Conservation (phyloP, 371 early-diverging fungal species). For the Conidiobolus incongruus region DNA sequence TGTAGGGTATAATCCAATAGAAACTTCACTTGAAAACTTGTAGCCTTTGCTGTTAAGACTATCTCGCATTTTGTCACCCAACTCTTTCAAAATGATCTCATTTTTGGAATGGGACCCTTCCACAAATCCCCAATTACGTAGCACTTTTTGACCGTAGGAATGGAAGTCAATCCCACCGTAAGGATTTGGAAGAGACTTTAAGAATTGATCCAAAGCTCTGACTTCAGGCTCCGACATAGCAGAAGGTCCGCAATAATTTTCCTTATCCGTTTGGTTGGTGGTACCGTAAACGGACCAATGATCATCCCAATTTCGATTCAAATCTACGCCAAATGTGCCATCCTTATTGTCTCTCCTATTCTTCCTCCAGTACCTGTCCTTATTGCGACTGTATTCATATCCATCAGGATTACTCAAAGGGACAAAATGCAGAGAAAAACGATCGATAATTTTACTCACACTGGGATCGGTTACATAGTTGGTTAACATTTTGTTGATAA, state of each 20-base stretch:
- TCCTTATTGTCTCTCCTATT: slow-evolving; percentile 14
- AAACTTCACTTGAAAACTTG: not conserved
- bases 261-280: slow-evolving; percentile 17
- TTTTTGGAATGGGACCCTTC: slow-evolving; percentile 5
- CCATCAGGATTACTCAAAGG: slow-evolving; percentile 35
- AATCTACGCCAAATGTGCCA: slow-evolving; percentile 14
- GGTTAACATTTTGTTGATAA: not conserved
- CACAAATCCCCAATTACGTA: slow-evolving; percentile 23
- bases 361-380: slow-evolving; percentile 31
- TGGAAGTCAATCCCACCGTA: slow-evolving; percentile 34
- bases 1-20: slow-evolving; percentile 2
- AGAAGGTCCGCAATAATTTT: slow-evolving; percentile 24
- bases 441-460: slow-evolving; percentile 6
- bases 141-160: slow-evolving; percentile 18
- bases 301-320: too few species aligned
- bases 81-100: slow-evolving; percentile 5
- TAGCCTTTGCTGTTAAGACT: not conserved
- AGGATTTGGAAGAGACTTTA: slow-evolving; percentile 14
- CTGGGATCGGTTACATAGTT: not conserved
- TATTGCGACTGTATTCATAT: slow-evolving; percentile 21
- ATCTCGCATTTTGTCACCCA: not conserved
- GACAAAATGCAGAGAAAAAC: slow-evolving; percentile 20
- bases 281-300: slow-evolving; percentile 31
- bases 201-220: slow-evolving; percentile 18
- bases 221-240: slow-evolving; percentile 28